Evolutionary conservation across 106 monocot species (phyloP).

Genomic region (Iris macrosiphon): DNA sequence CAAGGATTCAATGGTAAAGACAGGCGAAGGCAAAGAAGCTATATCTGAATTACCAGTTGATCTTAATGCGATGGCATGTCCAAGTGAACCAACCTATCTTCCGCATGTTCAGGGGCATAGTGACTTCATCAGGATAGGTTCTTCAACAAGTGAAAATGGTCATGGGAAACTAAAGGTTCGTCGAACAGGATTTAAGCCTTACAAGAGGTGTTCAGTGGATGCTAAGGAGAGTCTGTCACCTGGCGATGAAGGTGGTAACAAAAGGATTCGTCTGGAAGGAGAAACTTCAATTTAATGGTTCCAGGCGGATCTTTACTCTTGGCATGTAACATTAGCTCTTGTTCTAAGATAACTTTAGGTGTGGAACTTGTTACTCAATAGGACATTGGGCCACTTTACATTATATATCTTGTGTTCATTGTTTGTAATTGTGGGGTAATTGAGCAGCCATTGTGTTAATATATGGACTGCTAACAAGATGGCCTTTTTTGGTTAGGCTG

Average conservation of each 20-base stretch:
- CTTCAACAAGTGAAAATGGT: conserved; percentile 15
- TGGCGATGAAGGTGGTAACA: conserved; percentile 42
- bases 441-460: conserved; percentile 2
- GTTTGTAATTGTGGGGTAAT: not conserved
- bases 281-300: conserved; percentile 31
- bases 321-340: not conserved
- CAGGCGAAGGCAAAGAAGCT: conserved; percentile 15
- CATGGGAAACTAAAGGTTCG: conserved; percentile 33
- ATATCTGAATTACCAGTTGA: conserved; percentile 23
- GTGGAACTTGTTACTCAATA: not conserved
- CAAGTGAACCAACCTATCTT: conserved; percentile 7
- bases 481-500: conserved; percentile 1
- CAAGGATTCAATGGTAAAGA: conserved; percentile 6
- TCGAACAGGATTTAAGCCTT: conserved; percentile 84
- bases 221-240: conserved; percentile 28
- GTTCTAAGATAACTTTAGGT: not conserved
- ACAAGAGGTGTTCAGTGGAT: conserved; percentile 77
- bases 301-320: not conserved
- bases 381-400: not conserved
- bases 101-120: not conserved
- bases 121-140: not conserved
- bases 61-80: conserved; percentile 28
- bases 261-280: conserved; percentile 59
- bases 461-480: conserved; percentile 3
- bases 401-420: conserved; percentile 3